Percentiles rank a stretch among this genome's conserved stretches.
phyloP scores from a whole-genome alignment of 2,329 filamentous ascomycete genomes.

The Xylaria sp. region DNA sequence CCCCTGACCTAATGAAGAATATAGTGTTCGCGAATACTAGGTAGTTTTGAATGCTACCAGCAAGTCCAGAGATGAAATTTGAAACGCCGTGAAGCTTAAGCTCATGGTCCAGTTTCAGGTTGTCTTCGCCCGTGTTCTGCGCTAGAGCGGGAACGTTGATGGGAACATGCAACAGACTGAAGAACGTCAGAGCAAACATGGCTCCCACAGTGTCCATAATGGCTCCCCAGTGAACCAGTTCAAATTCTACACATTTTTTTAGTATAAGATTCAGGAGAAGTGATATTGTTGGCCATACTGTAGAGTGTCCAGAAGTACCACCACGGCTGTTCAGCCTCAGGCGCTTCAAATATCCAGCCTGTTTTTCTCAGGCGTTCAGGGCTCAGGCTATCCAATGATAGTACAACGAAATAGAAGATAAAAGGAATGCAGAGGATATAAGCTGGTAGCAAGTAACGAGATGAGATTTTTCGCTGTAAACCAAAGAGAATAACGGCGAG shows the following conservation, averaged over 20 bases:
- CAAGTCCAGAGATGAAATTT: constrained; percentile 86
- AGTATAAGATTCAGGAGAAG: constrained; percentile 30
- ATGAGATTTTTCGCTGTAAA: constrained; percentile 78
- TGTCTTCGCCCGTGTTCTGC: constrained; percentile 89
- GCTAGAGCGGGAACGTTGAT: constrained; percentile 97
- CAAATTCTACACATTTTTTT: constrained; percentile 69
- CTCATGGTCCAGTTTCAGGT: constrained; percentile 90
- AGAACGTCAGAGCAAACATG: constrained; percentile 97
- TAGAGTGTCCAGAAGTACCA: constrained; percentile 98
- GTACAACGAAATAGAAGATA: constrained; percentile 81
- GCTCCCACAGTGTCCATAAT: constrained; percentile 87
- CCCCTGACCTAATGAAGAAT: constrained; percentile 95
- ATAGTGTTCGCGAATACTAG: constrained; percentile 97
- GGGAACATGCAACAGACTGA: constrained; percentile 94
- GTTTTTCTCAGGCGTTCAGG: constrained; percentile 72
- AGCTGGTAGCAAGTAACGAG: constrained; percentile 84
- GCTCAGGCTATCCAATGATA: constrained; percentile 73
- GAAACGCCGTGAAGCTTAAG: constrained; percentile 92
- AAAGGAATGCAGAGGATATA: constrained; percentile 85
- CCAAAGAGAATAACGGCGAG: constrained; percentile 81
- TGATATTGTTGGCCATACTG: constrained; percentile 64
- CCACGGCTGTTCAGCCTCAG: constrained; percentile 87
- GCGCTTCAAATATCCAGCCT: constrained; percentile 93
- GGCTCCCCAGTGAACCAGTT: constrained; percentile 83
- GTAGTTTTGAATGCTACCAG: constrained; percentile 95